phyloP scores from a whole-genome alignment of 192 early-diverging fungal genomes.

The Geosiphon pyriformis region DNA sequence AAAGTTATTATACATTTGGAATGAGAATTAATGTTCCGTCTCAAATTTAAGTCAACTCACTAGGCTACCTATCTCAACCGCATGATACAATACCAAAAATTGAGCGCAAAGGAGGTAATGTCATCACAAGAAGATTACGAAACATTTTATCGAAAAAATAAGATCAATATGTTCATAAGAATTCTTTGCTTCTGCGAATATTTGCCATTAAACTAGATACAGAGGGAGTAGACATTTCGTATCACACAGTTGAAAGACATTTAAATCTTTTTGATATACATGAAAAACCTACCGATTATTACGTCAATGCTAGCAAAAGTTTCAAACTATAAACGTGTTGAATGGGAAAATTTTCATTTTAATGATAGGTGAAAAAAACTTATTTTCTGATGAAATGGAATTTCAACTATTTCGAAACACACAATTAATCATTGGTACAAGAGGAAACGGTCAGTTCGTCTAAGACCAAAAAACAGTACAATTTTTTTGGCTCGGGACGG shows the following conservation, averaged over 20 bases:
- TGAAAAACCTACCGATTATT: neutral
- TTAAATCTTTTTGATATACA: neutral
- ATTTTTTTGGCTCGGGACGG: constrained; percentile 2
- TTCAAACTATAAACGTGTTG: neutral
- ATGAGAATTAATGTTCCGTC: too few species aligned
- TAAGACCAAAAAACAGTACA: neutral
- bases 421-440: constrained; percentile 5
- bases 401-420: constrained; percentile 5
- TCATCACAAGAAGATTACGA: neutral
- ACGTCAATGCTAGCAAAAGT: neutral
- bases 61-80: too few species aligned
- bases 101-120: too few species aligned
- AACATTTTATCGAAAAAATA: neutral
- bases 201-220: too few species aligned
- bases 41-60: too few species aligned
- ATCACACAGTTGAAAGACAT: neutral
- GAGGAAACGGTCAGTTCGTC: neutral
- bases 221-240: too few species aligned
- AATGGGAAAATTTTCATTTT: neutral
- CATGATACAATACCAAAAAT: too few species aligned
- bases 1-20: too few species aligned
- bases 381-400: constrained; percentile 5
- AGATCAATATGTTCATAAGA: neutral
- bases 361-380: neutral
- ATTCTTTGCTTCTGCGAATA: neutral